Evolutionary conservation across 192 early-diverging fungal species (phyloP), one percentile per base, ranked within the genome.

Genomic region (Linnemannia zychae): DNA sequence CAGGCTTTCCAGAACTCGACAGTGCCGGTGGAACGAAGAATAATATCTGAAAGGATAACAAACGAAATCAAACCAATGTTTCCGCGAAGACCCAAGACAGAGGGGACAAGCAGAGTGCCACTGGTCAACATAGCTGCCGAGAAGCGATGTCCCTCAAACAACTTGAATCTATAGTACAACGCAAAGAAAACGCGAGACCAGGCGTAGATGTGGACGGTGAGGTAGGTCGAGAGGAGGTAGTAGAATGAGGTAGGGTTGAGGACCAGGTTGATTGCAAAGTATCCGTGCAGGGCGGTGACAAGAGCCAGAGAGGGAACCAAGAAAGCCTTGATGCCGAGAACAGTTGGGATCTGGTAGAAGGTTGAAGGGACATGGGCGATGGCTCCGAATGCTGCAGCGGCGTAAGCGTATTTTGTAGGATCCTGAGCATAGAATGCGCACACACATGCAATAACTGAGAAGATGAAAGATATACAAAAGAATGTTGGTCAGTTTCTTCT

Each of bases 141-240:
- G 77, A 84, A 84, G 1, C 82, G 76, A 66, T 84, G 82, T 44
- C 57, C 36, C 69, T 69, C 72, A 66, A 84, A 84, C 38, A 84
- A 46, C 53, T 79, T 84, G 77, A 84, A 79, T 9, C 82, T 72
- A 73, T 84, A 84, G 50, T 79, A 84, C 4, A 84, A 48, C 0
- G 82, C 82, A 53, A 84, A 84, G 57, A 84, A 84, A 67, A 84
- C 82, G 31, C 82, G 82, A 28, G 82, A 84, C 82, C 82, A 84
- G 47, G 82, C 82, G 52, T 84, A 84, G 57, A 84, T 84, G 71
- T 84, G 82, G 7, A 84, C 82, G 50, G 82, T 84, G 72, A 84
- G 24, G n/a, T 84, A 84, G 37, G 77, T 79, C 34, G 82, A 84
- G 18, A 75, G 31, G 33, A 84, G 82, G 24, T 84, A 84, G 33